A percentile compares a stretch with the other conserved stretches of the same genome.
phyloP scores from a whole-genome alignment of 2,329 filamentous ascomycete species.

The Cercospora citrullina region DNA sequence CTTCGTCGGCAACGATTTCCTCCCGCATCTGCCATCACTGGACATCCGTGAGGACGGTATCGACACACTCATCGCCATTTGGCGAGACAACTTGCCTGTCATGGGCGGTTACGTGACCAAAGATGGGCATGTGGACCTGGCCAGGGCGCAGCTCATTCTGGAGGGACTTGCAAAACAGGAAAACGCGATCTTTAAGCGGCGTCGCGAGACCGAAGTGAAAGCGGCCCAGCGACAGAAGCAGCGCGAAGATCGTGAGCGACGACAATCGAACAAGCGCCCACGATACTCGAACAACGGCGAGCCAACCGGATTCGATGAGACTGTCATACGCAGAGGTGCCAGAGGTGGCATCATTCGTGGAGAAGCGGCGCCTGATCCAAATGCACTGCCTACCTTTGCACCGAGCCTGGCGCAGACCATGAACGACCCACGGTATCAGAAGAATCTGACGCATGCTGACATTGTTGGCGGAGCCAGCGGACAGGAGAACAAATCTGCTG shows the following conservation, averaged over 20 bases:
- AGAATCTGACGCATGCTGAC: conserved; percentile 77
- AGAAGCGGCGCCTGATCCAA: conserved; percentile 40
- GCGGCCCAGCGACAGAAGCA: conserved; percentile 77
- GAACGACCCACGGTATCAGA: conserved; percentile 53
- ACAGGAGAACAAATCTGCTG: conserved; percentile 89
- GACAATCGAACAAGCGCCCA: conserved; percentile 45
- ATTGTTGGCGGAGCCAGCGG: conserved; percentile 65
- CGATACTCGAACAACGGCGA: conserved; percentile 35
- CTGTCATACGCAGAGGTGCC: conserved; percentile 37
- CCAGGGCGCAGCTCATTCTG: conserved; percentile 82
- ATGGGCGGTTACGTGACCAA: conserved; percentile 98
- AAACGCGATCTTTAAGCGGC: conserved; percentile 84
- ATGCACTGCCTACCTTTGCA: conserved; percentile 57
- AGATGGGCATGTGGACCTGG: conserved; percentile 86
- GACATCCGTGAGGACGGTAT: conserved; percentile 98
- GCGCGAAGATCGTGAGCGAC: conserved; percentile 67
- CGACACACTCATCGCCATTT: conserved; percentile 93
- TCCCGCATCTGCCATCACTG: conserved; percentile 93
- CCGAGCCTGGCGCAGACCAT: conserved; percentile 57
- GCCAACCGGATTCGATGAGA: conserved; percentile 36
- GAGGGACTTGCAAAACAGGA: conserved; percentile 88
- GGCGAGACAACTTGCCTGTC: conserved; percentile 83
- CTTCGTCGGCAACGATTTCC: conserved; percentile 97
- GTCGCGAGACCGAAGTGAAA: conserved; percentile 82
- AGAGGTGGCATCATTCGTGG: conserved; percentile 37